Base-by-base conservation (phyloP, 257 asterid species). In the Salvia splendens region DNA sequence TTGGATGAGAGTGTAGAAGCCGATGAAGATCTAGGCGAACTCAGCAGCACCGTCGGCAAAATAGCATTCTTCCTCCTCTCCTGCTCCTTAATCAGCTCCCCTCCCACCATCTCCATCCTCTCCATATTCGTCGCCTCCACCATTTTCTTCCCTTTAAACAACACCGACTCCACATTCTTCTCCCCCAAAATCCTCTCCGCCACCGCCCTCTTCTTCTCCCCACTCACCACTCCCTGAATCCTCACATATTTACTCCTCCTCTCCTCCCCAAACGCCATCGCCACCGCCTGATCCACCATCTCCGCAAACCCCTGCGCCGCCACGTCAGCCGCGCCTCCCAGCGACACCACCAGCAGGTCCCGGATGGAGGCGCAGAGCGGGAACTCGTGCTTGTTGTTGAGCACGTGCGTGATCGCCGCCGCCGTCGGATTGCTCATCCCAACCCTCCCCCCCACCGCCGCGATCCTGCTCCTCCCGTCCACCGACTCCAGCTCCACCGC, bases 251-350 rank as follows among this genome's bases (percentile, higher is more conserved):
- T 91, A 9, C 52, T 78, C 12, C 40, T 45, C 46, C 88, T 74
- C 10, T 68, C 78, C 16, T 86, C 76, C n/a, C 95, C 86, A 81
- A 91, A 91, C 47, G 97, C 96, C 95, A 86, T 82, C 1, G 97
- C 83, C 47, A 91, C 88, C 4, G 96, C 93, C 79, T 91, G 93
- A 79, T 91, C 97, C 56, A 91, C 97, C 91, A 86, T 83, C 85
- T 91, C 96, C 73, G 96, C 85, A 58, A 93, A 95, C 35, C 93
- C 95, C 47, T 86, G 82, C n/a, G 88, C 97, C 72, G 95, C 92
- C 8, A 91, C 82, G 45, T 75, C 71, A 35, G 86, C 74, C 76
- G 0, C 24, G 16, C 78, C 82, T 2, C 95, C 97, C n/a, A 91
- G 52, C 0, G 96, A 91, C 17, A 88, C 66, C 5, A 88, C 95